Evolutionary conservation across 2,329 filamentous ascomycete species (phyloP).

Genomic region (Akanthomyces lecanii): DNA sequence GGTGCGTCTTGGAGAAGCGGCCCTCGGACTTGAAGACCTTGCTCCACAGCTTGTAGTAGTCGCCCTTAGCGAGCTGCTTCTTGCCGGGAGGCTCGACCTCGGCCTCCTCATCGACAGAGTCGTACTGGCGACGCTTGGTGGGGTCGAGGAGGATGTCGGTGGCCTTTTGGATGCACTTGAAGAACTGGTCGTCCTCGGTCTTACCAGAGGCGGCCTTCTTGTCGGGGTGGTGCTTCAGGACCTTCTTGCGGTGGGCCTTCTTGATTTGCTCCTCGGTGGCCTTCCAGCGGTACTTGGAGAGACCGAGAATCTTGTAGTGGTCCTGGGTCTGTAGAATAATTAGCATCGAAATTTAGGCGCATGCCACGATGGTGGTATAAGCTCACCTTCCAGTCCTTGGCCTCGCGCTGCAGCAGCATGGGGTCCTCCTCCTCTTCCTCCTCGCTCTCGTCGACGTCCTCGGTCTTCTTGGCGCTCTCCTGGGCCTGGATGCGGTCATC

Average conservation of each 20-base stretch:
- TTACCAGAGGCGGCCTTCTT: conserved; percentile 92
- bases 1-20: conserved; percentile 87
- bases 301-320: conserved; percentile 92
- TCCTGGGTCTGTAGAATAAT: conserved; percentile 67
- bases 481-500: conserved; percentile 97
- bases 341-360: background rate
- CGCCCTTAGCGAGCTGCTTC: conserved; percentile 79
- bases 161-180: conserved; percentile 99
- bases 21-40: conserved; percentile 86
- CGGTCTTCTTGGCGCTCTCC: conserved; percentile 90
- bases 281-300: conserved; percentile 86
- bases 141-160: conserved; percentile 92
- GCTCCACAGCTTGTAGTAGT: conserved; percentile 94
- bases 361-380: too few relatives aligned
- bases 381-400: conserved; percentile 97
- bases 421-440: conserved; percentile 93
- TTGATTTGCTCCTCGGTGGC: conserved; percentile 99
- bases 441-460: conserved; percentile 84
- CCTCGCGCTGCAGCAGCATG: conserved; percentile 84
- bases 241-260: conserved; percentile 98
- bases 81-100: conserved; percentile 90
- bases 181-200: conserved; percentile 93
- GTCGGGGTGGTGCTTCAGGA: conserved; percentile 96
- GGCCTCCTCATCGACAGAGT: conserved; percentile 91
- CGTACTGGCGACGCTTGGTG: conserved; percentile 86